phyloP scores from a whole-genome alignment of 352 stramenopile species.

The Globisporangium viniferum region DNA sequence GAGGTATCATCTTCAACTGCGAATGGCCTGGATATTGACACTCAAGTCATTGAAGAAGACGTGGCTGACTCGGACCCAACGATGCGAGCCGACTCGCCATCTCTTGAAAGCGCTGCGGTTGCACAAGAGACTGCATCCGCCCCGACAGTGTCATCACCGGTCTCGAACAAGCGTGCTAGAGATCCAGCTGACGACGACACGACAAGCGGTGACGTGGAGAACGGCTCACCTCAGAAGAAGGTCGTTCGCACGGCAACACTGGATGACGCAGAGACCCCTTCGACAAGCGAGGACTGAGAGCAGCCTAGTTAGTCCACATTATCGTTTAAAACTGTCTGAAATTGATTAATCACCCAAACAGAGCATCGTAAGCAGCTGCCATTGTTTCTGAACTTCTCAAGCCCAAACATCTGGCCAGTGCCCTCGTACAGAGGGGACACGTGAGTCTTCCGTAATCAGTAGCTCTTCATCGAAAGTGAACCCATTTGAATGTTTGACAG shows the following conservation, averaged over 20 bases:
- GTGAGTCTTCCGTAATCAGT: background rate
- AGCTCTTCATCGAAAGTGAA: background rate
- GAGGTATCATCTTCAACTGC: background rate
- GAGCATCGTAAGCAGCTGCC: background rate
- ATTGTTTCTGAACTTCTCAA: background rate
- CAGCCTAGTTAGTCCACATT: background rate
- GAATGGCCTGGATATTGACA: background rate
- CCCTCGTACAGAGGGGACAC: background rate
- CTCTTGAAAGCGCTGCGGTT: background rate
- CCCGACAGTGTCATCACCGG: background rate
- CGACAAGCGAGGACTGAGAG: background rate
- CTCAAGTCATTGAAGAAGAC: background rate
- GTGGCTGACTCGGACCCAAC: background rate
- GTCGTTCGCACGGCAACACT: background rate
- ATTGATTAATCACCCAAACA: background rate
- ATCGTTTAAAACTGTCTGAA: background rate
- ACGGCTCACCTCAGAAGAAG: conserved; percentile 14
- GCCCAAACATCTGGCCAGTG: too few species aligned
- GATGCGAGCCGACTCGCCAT: background rate
- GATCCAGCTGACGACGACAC: background rate
- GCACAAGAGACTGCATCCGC: background rate
- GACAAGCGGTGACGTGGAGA: background rate
- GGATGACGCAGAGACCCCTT: background rate
- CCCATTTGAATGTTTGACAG: background rate
- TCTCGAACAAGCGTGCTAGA: conserved; percentile 13